Base-by-base conservation (phyloP, 192 early-diverging fungal species). In the Ramicandelaber brevisporus region DNA sequence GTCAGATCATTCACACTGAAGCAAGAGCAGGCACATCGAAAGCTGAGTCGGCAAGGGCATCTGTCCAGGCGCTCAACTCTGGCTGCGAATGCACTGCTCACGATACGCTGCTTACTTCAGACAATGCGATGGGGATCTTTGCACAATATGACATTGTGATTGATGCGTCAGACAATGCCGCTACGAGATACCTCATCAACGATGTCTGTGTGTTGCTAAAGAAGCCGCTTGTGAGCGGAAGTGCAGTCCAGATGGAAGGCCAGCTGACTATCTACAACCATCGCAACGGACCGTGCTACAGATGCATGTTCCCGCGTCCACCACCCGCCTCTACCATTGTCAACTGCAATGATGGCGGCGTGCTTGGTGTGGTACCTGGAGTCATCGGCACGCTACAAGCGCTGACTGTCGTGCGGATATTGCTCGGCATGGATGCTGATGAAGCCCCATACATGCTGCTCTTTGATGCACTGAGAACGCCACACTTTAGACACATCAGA, bases 241-340 rank as follows among this genome's bases (percentile, higher is more conserved):
- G 77, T 36, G 92, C 92, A 0, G 47, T 97, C 17, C 41, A 78
- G 21, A 61, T 84, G 37, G 92, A 97, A 31, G 92, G 92, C 6
- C 89, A 95, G 65, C 59, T 97, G 27, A 85, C 88, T 0, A 62
- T 87, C n/a, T 93, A 90, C 48, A 81, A 97, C 44, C 61, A 89
- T 44, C 46, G 67, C 16, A 65, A 63, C 17, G 81, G 87, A 9
- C 92, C 92, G 8, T 97, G 92, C 52, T 97, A 89, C 46, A 70
- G 92, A 20, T 97, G 92, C 45, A 49, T 97, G 35, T 88, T 86
- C 43, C 88, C 92, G 0, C 68, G 43, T 18, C 92, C 92, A 11
- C 92, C 92, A 10, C 85, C 88, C 12, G 49, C 77, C 2, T 80
- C 78, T 29, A 64, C 79, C 4, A 72, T 92, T 17, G 66, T 71